Conservation (phyloP, 345 rosid genomes). For the Citrus cavaleriei region DNA sequence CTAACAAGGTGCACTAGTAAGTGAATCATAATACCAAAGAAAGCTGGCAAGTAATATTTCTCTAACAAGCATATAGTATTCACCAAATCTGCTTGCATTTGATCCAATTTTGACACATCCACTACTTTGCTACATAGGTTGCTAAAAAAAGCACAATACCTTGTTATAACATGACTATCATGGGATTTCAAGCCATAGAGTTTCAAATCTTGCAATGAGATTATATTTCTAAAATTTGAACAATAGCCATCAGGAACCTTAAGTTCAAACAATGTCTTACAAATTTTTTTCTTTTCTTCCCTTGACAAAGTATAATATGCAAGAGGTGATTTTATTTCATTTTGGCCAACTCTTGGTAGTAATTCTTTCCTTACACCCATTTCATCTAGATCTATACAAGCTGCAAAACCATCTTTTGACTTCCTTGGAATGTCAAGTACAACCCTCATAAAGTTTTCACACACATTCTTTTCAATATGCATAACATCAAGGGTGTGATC, state of each 20-base stretch:
- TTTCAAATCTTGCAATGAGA: background rate
- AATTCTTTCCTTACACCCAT: background rate
- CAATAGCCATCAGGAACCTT: background rate
- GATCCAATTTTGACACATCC: background rate
- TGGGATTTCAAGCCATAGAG: background rate
- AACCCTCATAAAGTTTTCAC: background rate
- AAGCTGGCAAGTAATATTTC: background rate
- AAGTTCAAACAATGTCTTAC: background rate
- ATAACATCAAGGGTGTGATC: too few species aligned
- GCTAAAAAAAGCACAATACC: background rate
- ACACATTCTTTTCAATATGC: background rate
- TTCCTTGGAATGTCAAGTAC: background rate
- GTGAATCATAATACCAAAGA: background rate
- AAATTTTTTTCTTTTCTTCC: background rate
- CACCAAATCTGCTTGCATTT: background rate
- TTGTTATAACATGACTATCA: background rate
- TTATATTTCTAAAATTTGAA: background rate
- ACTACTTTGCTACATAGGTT: background rate
- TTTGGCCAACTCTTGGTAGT: background rate
- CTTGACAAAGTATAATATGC: background rate
- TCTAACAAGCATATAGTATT: background rate
- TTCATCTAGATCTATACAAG: background rate
- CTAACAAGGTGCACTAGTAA: background rate
- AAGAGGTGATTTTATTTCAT: background rate
- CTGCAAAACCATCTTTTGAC: background rate